Conservation (phyloP, 768 basidiomycete genomes). For the Tephrocybe sp. region DNA sequence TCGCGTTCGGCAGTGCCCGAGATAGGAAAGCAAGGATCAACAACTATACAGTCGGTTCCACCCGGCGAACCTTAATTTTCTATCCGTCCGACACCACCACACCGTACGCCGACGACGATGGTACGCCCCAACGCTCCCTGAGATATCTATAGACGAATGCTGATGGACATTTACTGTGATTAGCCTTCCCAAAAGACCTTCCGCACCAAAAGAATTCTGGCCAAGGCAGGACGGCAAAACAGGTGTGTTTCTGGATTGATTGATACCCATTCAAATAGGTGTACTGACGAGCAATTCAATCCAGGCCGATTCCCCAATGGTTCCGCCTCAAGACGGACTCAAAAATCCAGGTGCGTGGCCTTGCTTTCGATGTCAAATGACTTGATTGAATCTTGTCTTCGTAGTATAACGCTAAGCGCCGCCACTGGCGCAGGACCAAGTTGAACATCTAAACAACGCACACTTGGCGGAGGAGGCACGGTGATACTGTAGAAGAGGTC, state of each 20-base stretch:
- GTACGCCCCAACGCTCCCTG: conserved; percentile 30
- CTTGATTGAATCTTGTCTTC: conserved; percentile 10
- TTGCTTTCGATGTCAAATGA: not conserved
- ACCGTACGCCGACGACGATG: conserved; percentile 47
- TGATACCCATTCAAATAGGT: not conserved
- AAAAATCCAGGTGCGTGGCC: conserved; percentile 78
- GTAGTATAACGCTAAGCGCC: conserved; percentile 92
- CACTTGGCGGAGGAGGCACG: conserved; percentile 1
- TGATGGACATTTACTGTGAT: conserved; percentile 11
- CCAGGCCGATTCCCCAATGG: conserved; percentile 97
- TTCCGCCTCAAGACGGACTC: conserved; percentile 96
- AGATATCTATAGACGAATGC: not conserved
- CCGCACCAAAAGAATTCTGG: conserved; percentile 95
- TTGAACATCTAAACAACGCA: conserved; percentile 77
- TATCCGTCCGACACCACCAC: conserved; percentile 28
- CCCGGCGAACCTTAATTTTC: conserved; percentile 33
- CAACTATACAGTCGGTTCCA: conserved; percentile 36
- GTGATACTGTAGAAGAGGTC: conserved; percentile 1
- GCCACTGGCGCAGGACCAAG: conserved; percentile 99
- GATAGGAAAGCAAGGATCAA: conserved; percentile 11
- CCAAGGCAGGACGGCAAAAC: conserved; percentile 96
- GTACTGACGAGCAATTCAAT: not conserved
- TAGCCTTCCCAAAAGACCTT: conserved; percentile 99
- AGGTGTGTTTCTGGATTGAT: conserved; percentile 53
- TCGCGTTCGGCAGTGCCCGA: conserved; percentile 13